A percentile compares a stretch with the other conserved stretches of the same genome.
Conservation (phyloP, 768 basidiomycete genomes). For the Tulasnella sp. region DNA sequence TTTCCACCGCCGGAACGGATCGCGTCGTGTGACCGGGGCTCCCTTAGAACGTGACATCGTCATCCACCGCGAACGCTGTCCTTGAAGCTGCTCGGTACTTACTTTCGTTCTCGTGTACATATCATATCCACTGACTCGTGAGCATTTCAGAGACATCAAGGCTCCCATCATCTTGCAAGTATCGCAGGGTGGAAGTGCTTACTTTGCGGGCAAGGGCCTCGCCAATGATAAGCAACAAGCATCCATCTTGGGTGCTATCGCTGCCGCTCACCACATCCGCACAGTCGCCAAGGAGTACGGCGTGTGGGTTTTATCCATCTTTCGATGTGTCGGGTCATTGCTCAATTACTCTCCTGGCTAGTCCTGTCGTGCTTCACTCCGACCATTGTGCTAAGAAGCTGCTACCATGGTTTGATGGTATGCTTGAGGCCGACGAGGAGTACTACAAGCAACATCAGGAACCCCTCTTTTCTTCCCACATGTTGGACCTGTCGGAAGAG, state of each 20-base stretch:
- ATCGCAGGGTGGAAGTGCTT: constrained; percentile 93
- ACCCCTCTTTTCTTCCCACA: constrained; percentile 34
- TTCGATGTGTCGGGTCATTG: neutral
- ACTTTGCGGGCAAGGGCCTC: constrained; percentile 93
- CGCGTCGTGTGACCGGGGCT: constrained; percentile 9
- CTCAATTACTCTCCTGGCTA: constrained; percentile 25
- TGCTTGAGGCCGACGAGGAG: constrained; percentile 91
- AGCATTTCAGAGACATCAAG: constrained; percentile 65
- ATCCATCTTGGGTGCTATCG: constrained; percentile 81
- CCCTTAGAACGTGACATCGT: constrained; percentile 85
- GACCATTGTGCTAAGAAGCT: constrained; percentile 99
- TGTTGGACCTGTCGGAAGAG: constrained; percentile 41
- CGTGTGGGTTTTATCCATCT: constrained; percentile 50
- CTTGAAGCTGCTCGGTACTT: constrained; percentile 84
- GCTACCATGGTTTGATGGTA: constrained; percentile 97
- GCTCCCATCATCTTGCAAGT: constrained; percentile 95
- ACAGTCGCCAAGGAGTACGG: constrained; percentile 82
- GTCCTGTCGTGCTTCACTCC: constrained; percentile 93
- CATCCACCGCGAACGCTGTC: constrained; percentile 85
- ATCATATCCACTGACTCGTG: neutral
- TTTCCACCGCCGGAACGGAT: constrained; percentile 14
- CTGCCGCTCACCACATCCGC: constrained; percentile 86
- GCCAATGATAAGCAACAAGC: constrained; percentile 92
- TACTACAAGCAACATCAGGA: constrained; percentile 72
- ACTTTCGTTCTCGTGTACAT: neutral